These are phyloP conservation scores for Hypoxylon subgilvum DNA, from an alignment of 495 filamentous ascomycete species.

Conservation along the genomic window DNA sequence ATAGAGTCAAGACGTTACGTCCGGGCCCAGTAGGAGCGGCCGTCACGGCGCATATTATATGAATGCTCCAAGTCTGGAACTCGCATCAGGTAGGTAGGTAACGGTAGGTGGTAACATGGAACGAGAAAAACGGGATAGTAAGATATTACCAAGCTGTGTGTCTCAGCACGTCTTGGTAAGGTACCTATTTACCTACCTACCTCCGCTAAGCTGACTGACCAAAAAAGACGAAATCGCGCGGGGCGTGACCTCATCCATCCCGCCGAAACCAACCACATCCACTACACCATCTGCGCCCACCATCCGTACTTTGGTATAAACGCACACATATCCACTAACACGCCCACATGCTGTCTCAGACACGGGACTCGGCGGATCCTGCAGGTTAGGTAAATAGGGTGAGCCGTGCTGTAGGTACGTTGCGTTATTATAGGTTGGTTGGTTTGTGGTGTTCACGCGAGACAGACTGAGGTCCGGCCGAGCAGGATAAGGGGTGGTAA, in stretches of 20 bases:
- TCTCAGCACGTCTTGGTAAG: constrained; percentile 3
- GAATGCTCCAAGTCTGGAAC: constrained; percentile 31
- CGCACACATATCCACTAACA: constrained; percentile 6
- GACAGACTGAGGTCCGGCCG: constrained; percentile 29
- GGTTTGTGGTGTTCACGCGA: constrained; percentile 31
- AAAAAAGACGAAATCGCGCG: too few species aligned
- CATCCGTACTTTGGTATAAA: too few species aligned
- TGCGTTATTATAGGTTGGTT: constrained; percentile 3
- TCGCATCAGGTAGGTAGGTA: constrained; percentile 23
- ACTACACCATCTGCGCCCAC: not conserved
- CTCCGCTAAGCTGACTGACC: too few species aligned
- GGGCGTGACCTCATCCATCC: constrained; percentile 18
- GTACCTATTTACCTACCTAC: not conserved
- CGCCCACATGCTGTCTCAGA: constrained; percentile 35
- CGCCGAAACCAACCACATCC: not conserved
- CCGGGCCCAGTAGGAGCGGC: constrained; percentile 14
- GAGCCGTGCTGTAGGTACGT: not conserved
- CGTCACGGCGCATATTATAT: constrained; percentile 37
- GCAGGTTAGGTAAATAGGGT: constrained; percentile 23
- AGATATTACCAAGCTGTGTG: constrained; percentile 23
- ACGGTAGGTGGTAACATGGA: constrained; percentile 9
- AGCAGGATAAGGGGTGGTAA: constrained; percentile 21
- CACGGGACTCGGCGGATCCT: constrained; percentile 32
- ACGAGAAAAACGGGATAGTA: constrained; percentile 6
- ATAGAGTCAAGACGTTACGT: constrained; percentile 3